These are phyloP conservation scores for Rhizophlyctis rosea DNA, from an alignment of 192 early-diverging fungal species.

Conservation along the genomic window DNA sequence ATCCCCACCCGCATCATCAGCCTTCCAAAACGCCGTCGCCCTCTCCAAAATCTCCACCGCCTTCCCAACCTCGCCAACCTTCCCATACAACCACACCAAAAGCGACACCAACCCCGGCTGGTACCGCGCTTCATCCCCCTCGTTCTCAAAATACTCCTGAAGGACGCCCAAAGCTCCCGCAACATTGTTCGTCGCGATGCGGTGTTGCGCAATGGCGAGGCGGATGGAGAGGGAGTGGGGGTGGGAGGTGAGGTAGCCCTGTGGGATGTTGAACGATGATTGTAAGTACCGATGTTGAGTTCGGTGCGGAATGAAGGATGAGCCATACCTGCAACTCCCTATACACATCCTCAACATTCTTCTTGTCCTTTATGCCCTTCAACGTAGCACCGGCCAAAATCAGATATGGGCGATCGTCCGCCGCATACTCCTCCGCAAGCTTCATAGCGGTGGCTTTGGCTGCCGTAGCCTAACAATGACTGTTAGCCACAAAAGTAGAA, in stretches of 20 bases:
- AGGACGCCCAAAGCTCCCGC: slow-evolving; percentile 44
- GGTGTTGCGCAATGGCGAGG: slow-evolving; percentile 63
- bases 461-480: slow-evolving; percentile 35
- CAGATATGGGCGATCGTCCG: slow-evolving; percentile 56
- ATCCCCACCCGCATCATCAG: slow-evolving; percentile 27
- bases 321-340: too few relatives aligned
- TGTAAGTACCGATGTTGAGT: too few relatives aligned
- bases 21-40: slow-evolving; percentile 57
- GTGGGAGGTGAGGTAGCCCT: slow-evolving; percentile 7
- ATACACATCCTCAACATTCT: slow-evolving; percentile 56
- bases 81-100: slow-evolving; percentile 68
- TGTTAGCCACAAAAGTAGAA: not conserved
- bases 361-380: slow-evolving; percentile 50
- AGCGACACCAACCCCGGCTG: slow-evolving; percentile 66
- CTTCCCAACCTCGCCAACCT: slow-evolving; percentile 56
- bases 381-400: slow-evolving; percentile 55
- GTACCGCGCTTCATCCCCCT: slow-evolving; percentile 35
- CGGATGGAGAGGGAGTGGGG: slow-evolving; percentile 34
- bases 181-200: slow-evolving; percentile 48
- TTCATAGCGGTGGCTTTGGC: slow-evolving; percentile 51
- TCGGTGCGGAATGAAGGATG: too few relatives aligned
- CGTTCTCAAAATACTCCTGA: slow-evolving; percentile 38
- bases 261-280: too few relatives aligned
- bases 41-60: slow-evolving; percentile 55
- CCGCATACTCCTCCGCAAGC: slow-evolving; percentile 56